These are phyloP conservation scores for Chlorella ohadii DNA, from an alignment of 139 green algal species.

Conservation along the genomic window DNA sequence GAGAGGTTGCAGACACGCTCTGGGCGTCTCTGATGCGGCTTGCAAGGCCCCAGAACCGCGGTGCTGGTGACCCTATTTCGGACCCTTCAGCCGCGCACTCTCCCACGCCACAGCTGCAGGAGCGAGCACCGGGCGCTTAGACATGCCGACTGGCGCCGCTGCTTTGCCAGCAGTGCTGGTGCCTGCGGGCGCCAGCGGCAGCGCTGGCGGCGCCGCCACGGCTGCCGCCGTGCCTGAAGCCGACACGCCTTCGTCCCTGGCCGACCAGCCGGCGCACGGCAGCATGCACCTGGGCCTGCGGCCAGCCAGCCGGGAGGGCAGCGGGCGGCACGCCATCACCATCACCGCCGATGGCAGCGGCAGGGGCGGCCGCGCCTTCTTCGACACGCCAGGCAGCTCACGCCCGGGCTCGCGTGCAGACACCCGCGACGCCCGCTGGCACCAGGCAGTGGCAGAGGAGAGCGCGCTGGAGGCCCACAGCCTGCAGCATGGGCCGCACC, in stretches of 20 bases:
- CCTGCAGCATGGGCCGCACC: not conserved
- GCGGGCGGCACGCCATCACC: too few species aligned
- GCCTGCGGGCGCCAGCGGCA: not conserved
- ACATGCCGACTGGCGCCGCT: not conserved
- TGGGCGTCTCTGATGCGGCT: too few species aligned
- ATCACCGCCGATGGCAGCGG: constrained; percentile 5
- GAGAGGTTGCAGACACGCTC: too few species aligned
- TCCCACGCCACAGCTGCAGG: too few species aligned
- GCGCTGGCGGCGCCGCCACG: too few species aligned
- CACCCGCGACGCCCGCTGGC: too few species aligned
- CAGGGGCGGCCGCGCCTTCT: not conserved
- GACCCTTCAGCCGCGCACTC: too few species aligned
- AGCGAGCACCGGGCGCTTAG: not conserved
- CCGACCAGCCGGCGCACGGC: not conserved
- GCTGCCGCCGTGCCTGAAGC: not conserved
- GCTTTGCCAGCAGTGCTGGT: not conserved
- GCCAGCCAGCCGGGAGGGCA: too few species aligned
- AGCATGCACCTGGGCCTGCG: not conserved
- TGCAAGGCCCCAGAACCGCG: too few species aligned
- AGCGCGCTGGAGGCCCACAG: not conserved
- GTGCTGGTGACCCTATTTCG: too few species aligned
- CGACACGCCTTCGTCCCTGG: not conserved
- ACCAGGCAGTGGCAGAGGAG: too few species aligned
- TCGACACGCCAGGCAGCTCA: not conserved
- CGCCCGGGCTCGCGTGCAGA: too few species aligned